Evolutionary conservation across 1,139 yeast genomes (phyloP), one percentile per base, ranked within the genome.

Genomic region (Blastobotrys aristatus): DNA sequence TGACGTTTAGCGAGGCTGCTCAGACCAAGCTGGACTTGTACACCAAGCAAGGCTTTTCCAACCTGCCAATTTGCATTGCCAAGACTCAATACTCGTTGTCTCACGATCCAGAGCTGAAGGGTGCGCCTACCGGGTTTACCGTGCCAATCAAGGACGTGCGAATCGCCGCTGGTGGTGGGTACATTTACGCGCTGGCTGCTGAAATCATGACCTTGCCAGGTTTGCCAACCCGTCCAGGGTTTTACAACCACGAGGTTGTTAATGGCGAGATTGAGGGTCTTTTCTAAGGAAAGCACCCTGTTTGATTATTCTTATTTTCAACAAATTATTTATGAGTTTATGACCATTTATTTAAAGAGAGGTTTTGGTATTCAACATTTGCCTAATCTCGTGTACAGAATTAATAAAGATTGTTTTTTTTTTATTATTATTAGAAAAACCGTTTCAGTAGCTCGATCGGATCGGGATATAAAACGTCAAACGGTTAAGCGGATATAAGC

Each of bases 201-300:
- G 96, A 90, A 69, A 90, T 92, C 65, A 94, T 85, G 79, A 92
- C 97, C 46, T 90, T 92, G 59, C 98, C 98, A 18, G 98, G 98
- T 51, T 76, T 92, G 66, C 96, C 97, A 52, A 92, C 97, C 22
- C 94, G 87, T 63, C 85, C 95, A 69, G 97, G 97, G 35, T 92
- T 87, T 73, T 87, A 89, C 95, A 87, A 92, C 65, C 95, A 92
- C 50, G 97, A 92, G 68, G 95, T 92, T 52, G 89, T 82, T 44
- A 83, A 88, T 51, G 97, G 97, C 52, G 95, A 89, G 64, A 90
- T 92, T 58, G 96, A 88, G 58, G 98, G 98, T 45, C 77, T 92
- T 72, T 90, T 90, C 68, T 90, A 75, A 40, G 21, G 27, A 24
- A 7, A 6, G 22, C 6, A 20, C 27, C 17, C 30, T 24, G 18